Evolutionary conservation across 257 asterid species (phyloP).

Genomic region (Mentha longifolia): DNA sequence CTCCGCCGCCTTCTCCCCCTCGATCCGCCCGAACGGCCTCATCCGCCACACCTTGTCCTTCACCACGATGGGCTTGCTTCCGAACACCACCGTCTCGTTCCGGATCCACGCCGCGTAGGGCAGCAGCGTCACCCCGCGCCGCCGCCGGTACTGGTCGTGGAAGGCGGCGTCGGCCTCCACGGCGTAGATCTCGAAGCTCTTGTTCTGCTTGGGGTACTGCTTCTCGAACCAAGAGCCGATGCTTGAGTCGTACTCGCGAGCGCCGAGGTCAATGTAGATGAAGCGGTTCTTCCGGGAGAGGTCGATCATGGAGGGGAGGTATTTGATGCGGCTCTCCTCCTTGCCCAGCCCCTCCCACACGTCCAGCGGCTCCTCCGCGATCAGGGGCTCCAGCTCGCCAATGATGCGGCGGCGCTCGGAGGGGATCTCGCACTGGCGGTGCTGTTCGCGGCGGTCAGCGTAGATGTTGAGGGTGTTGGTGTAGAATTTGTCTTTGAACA

Average conservation of each 20-base stretch:
- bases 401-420: constrained; percentile 33
- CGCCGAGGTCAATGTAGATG: constrained; percentile 59
- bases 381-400: constrained; percentile 44
- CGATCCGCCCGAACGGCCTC: constrained; percentile 45
- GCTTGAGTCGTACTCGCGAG: constrained; percentile 56
- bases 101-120: constrained; percentile 61
- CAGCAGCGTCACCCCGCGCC: constrained; percentile 44
- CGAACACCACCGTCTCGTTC: constrained; percentile 55
- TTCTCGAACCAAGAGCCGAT: constrained; percentile 58
- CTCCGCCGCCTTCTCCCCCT: constrained; percentile 41
- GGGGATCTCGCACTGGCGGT: constrained; percentile 25
- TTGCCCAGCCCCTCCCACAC: constrained; percentile 43
- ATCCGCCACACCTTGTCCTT: constrained; percentile 37
- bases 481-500: constrained; percentile 25
- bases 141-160: constrained; percentile 38
- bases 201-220: constrained; percentile 57
- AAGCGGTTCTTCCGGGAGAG: constrained; percentile 37
- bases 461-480: background rate
- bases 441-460: background rate
- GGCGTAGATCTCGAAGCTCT: constrained; percentile 50
- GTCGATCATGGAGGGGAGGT: constrained; percentile 47
- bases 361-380: constrained; percentile 49
- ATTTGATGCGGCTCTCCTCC: constrained; percentile 43
- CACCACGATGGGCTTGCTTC: constrained; percentile 40
- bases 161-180: constrained; percentile 54